Evolutionary conservation across 345 rosid species (phyloP).

Genomic region (Cardamine occulta): DNA sequence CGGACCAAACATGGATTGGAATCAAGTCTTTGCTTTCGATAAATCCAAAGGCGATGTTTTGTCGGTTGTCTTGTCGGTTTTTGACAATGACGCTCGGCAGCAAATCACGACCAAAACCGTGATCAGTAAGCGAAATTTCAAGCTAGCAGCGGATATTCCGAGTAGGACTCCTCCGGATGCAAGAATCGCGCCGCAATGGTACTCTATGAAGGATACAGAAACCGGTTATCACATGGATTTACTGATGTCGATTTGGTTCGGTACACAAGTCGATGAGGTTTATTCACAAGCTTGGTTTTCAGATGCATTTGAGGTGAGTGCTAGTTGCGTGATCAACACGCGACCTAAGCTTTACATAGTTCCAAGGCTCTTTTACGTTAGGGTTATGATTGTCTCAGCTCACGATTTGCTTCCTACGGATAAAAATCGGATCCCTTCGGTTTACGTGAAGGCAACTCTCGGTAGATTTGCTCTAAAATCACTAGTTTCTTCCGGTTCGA

Average conservation of each 20-base stretch:
- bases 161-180: slow-evolving; percentile 36
- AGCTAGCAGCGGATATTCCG: slow-evolving; percentile 26
- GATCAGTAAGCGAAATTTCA: slow-evolving; percentile 19
- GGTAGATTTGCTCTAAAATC: not conserved
- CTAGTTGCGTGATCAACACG: slow-evolving; percentile 32
- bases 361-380: slow-evolving; percentile 37
- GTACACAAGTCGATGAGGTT: slow-evolving; percentile 37
- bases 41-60: slow-evolving; percentile 35
- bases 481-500: not conserved
- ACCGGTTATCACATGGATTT: not conserved
- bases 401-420: slow-evolving; percentile 23
- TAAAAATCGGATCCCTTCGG: not conserved
- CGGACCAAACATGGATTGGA: slow-evolving; percentile 24
- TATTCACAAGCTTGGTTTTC: slow-evolving; percentile 38
- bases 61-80: slow-evolving; percentile 8
- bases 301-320: slow-evolving; percentile 23
- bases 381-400: slow-evolving; percentile 37
- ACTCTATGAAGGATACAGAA: slow-evolving; percentile 11
- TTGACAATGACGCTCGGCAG: not conserved
- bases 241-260: slow-evolving; percentile 38
- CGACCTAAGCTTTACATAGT: slow-evolving; percentile 36
- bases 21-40: slow-evolving; percentile 41
- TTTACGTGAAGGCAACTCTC: slow-evolving; percentile 32
- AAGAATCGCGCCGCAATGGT: slow-evolving; percentile 21
- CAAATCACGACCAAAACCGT: not conserved